These are phyloP conservation scores for Aurinia saxatilis DNA, from an alignment of 345 rosid species.

Conservation along the genomic window DNA sequence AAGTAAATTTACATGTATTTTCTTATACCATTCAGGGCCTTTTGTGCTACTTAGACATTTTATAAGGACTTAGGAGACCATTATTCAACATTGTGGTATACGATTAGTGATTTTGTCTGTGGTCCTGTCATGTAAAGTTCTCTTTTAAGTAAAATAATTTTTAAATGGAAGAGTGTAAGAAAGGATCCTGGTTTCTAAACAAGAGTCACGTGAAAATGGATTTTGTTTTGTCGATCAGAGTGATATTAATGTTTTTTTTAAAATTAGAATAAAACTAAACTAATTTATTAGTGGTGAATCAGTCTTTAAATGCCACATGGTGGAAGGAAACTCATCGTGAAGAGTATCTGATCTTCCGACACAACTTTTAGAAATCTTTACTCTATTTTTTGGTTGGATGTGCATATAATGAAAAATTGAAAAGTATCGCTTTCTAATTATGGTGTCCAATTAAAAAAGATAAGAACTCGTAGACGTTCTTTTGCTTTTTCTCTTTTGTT, in stretches of 20 bases:
- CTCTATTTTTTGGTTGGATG: neutral
- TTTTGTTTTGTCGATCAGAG: neutral
- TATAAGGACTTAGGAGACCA: too few relatives aligned
- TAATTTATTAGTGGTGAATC: neutral
- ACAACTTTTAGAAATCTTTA: conserved; percentile 13
- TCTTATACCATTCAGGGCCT: too few relatives aligned
- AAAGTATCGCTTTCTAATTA: conserved; percentile 12
- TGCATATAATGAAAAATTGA: neutral
- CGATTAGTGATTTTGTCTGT: conserved; percentile 15
- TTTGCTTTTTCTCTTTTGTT: conserved; percentile 17
- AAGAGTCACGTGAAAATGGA: conserved; percentile 10
- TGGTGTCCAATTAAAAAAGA: neutral
- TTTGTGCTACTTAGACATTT: too few relatives aligned
- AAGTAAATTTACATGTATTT: too few relatives aligned
- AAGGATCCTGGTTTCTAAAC: neutral
- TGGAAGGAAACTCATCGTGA: neutral
- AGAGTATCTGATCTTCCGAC: conserved; percentile 11
- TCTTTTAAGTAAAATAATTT: too few relatives aligned
- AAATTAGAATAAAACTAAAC: neutral
- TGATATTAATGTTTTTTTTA: neutral
- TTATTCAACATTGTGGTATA: too few relatives aligned
- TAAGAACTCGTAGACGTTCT: neutral
- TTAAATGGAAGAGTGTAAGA: too few relatives aligned
- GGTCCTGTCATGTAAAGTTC: too few relatives aligned
- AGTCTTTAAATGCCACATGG: neutral